Base-by-base conservation (phyloP, 2,329 filamentous ascomycete genomes). In the Colletotrichum somersetense region DNA sequence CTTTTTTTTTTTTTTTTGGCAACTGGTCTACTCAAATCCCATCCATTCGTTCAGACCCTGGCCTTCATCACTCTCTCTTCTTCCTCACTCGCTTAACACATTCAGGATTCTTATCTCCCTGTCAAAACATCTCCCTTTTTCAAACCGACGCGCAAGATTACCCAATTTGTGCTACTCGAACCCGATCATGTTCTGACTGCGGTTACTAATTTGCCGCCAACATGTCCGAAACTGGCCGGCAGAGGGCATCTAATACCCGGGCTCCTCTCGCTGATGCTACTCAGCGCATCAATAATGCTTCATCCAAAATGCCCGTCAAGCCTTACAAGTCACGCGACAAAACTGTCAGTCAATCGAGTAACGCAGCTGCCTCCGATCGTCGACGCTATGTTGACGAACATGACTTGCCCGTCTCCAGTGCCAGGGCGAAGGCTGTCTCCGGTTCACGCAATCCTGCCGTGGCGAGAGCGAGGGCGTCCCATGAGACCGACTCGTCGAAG, bases 211-310 rank as follows among this genome's bases (percentile, higher is more conserved):
- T 40, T 44, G 30, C 18, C 35, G 40, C 52, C 44, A 67, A 67
- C 42, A 75, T 75, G 73, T 74, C 72, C 53, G 73, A 75, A 63
- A 48, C 65, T 55, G 57, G 53, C 50, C 68, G 68, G 33, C 57
- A 44, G 63, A 67, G 62, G 66, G 64, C 68, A 10, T 61, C 58
- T 26, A 57, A 65, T 40, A 65, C 73, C 72, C 83, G 83, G 67
- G 77, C 80, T 64, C 86, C 86, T 55, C 79, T 88, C 56, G 81
- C 81, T 44, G 86, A 88, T 77, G 84, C 85, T 30, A 83, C 82
- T 35, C 81, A 84, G 73, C 83, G 86, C 74, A 79, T 85, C 75
- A 88, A 87, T 75, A 83, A 84, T 35, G 46, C 66, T 65, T 69
- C 70, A 44, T 77, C 79, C 23, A 79, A 79, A 71, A 76, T 58